Evolutionary conservation across 1,139 yeast species (phyloP), one percentile per base, ranked within the genome.

Genomic region (Suhomyces yuchorum): DNA sequence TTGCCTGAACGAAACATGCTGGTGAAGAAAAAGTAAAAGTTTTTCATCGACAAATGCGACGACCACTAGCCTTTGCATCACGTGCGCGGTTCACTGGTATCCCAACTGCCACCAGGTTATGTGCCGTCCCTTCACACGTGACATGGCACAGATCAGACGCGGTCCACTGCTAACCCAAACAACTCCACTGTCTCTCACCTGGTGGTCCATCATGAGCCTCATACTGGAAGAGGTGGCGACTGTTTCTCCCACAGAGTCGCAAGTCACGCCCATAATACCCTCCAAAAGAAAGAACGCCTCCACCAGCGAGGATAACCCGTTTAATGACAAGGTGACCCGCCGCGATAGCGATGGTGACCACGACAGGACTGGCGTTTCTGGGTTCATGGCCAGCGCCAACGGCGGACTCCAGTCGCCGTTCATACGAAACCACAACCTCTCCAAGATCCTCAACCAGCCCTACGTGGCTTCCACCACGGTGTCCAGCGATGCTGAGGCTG

Each of bases 241-340:
- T n/a, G 9, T 23, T 3, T 30, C 37, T 4, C 40, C 43, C 11
- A 9, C n/a, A 9, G 37, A 20, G 12, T 12, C 37, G 9, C 32
- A 3, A 7, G n/a, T 33, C 11, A 4, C 39, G 11, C 17, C 30
- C n/a, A n/a, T 20, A 18, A 18, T 40, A 12, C 44, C 43, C 8
- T 32, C 24, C 39, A 49, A 40, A 46, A 43, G 46, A 20, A 45
- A 40, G 44, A 41, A 43, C 7, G 43, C 51, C 3, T 48, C 42
- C 17, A 43, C 49, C 40, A 48, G 56, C 26, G 56, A 51, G 22
- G 64, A 60, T 24, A 62, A 61, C 43, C 65, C 65, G 7, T 62
- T 62, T 48, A 56, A 59, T 42, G 65, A 54, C 20, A 40, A 40
- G 28, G 23, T 32, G 14, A 14, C 37, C 15, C n/a, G 22, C 12